Evolutionary conservation across 495 filamentous ascomycete genomes (phyloP).

Genomic region (Penicillium desertorum): DNA sequence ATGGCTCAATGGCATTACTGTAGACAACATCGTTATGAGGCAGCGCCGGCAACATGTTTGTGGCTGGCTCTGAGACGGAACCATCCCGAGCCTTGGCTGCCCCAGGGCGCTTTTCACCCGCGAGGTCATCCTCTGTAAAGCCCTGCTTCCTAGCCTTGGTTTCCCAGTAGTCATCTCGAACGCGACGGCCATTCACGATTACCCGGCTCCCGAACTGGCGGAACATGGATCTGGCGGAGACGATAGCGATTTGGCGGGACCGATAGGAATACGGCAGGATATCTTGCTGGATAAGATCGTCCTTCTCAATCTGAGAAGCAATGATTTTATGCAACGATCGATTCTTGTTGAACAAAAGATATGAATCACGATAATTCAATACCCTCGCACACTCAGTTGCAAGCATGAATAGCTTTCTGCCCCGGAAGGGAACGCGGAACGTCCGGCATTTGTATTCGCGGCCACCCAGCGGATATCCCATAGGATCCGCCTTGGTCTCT

Average conservation of each 20-base stretch:
- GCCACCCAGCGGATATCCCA: slow-evolving; percentile 75
- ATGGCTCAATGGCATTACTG: slow-evolving; percentile 65
- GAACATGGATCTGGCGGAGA: slow-evolving; percentile 99
- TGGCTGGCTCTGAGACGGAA: slow-evolving; percentile 42
- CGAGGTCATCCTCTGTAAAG: slow-evolving; percentile 95
- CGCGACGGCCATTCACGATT: slow-evolving; percentile 82
- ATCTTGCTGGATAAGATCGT: slow-evolving; percentile 91
- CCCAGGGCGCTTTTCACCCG: slow-evolving; percentile 94
- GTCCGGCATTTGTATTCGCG: slow-evolving; percentile 92
- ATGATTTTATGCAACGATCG: slow-evolving; percentile 97
- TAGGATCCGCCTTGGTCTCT: slow-evolving; percentile 86
- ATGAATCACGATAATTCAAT: slow-evolving; percentile 93
- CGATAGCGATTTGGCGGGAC: slow-evolving; percentile 96
- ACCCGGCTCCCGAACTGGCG: slow-evolving; percentile 97
- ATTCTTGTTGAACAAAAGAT: slow-evolving; percentile 99
- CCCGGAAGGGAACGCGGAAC: slow-evolving; percentile 86
- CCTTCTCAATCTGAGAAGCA: slow-evolving; percentile 92
- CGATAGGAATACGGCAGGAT: slow-evolving; percentile 97
- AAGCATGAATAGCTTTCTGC: slow-evolving; percentile 96
- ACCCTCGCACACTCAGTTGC: slow-evolving; percentile 97
- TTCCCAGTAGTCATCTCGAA: slow-evolving; percentile 98
- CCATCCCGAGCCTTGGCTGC: slow-evolving; percentile 85
- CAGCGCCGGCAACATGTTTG: slow-evolving; percentile 53
- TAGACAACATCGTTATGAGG: slow-evolving; percentile 78
- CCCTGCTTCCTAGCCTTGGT: slow-evolving; percentile 95